Conservation (phyloP, 495 filamentous ascomycete genomes). For the Tetracladium setigerum region DNA sequence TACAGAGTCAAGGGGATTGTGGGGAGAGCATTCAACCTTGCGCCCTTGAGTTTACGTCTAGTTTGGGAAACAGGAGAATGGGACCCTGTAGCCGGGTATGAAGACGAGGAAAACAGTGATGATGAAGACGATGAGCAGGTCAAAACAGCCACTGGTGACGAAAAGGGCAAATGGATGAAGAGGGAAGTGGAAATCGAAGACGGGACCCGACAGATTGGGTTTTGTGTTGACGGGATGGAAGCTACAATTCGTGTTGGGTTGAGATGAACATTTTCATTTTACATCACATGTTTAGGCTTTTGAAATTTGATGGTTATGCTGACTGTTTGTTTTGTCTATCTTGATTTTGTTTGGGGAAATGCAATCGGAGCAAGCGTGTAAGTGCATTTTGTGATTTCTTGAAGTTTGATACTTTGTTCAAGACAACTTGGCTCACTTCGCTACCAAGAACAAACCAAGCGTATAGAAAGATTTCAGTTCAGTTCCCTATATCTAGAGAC, state of each 20-base stretch:
- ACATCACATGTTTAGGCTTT: not conserved
- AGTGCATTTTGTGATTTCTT: not conserved
- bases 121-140: slow-evolving; percentile 33
- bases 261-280: not conserved
- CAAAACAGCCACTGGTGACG: slow-evolving; percentile 5
- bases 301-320: not conserved
- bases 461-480: too few species aligned
- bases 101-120: slow-evolving; percentile 50
- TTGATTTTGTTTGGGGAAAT: not conserved
- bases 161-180: slow-evolving; percentile 50
- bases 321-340: too few species aligned
- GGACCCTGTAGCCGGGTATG: slow-evolving; percentile 64
- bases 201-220: slow-evolving; percentile 72
- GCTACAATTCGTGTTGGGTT: slow-evolving; percentile 63
- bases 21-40: slow-evolving; percentile 57
- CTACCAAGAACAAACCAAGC: not conserved
- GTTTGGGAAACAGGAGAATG: slow-evolving; percentile 79
- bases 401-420: not conserved
- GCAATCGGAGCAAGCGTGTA: not conserved
- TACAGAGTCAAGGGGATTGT: slow-evolving; percentile 75
- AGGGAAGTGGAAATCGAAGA: slow-evolving; percentile 77
- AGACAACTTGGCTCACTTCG: not conserved
- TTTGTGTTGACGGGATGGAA: slow-evolving; percentile 65
- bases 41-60: slow-evolving; percentile 55
- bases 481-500: too few species aligned